phyloP scores from a whole-genome alignment of 176 grass and related monocot genomes.

The Eragrostis nindensis region DNA sequence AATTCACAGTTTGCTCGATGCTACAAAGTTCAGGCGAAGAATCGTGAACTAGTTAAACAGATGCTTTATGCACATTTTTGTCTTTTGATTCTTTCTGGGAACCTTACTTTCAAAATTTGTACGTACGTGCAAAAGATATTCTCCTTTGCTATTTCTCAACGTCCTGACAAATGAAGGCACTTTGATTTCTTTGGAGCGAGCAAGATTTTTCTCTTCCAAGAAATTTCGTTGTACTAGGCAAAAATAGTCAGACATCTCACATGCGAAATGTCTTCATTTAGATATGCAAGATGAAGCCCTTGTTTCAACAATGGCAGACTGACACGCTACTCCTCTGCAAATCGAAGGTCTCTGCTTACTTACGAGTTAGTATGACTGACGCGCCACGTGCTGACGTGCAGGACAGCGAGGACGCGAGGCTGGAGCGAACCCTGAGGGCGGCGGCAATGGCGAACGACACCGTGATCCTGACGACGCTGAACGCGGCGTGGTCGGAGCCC shows the following conservation, averaged over 20 bases:
- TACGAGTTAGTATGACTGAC: too few species aligned
- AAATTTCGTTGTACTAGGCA: neutral
- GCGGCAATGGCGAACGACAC: slow-evolving; percentile 69
- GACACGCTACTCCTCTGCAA: neutral
- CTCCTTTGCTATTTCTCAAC: neutral
- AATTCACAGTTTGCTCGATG: neutral
- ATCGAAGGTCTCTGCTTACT: neutral
- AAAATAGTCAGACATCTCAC: neutral
- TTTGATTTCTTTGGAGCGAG: neutral
- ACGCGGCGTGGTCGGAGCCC: slow-evolving; percentile 64
- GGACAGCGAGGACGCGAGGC: slow-evolving; percentile 47
- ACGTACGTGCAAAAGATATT: neutral
- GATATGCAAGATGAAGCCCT: neutral
- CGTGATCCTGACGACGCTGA: slow-evolving; percentile 76
- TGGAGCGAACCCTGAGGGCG: slow-evolving; percentile 49
- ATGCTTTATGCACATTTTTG: neutral
- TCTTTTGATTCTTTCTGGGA: neutral
- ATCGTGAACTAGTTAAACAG: neutral
- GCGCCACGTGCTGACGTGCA: slow-evolving; percentile 34
- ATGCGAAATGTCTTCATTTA: neutral
- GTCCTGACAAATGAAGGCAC: neutral
- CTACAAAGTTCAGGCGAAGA: neutral
- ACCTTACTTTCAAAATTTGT: neutral
- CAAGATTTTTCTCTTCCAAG: neutral
- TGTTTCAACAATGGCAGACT: neutral